Base-by-base conservation (phyloP, 441 rosid species). In the Gossypium schwendimanii region DNA sequence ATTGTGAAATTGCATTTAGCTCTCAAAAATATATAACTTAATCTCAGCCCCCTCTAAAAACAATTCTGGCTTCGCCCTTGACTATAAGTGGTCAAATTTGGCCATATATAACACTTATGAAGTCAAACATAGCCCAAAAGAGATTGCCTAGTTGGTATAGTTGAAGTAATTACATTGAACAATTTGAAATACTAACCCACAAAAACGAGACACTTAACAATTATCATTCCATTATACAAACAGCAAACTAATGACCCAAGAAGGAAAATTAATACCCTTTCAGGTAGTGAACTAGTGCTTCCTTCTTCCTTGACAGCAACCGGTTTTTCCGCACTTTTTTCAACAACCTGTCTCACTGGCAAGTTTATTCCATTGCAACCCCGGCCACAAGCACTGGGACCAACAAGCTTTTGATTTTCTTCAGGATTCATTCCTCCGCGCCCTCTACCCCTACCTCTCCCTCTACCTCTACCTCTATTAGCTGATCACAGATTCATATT, bases 221-320 rank as follows among this genome's bases (percentile, higher is more conserved):
- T 23, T 23, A 47, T 24, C 14, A 23, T 24, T 47, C 41, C 58
- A 49, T 6, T 47, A 47, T 15, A 24, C 9, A 6, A 47, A 47
- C 3, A 24, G 41, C 1, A 47, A 49, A 66, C 12, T 66, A 49
- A 24, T 45, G 57, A n/a, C 21, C 21, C 23, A 3, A n/a, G 55
- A 24, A 66, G 58, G 50, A 63, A 78, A 66, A 72, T 58, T 49
- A 55, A 54, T 83, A 87, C 91, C 89, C 83, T 84, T 67, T 87
- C 88, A 17, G 91, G 91, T 78, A 87, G 80, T 41, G 87, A 83
- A 69, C 80, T 77, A 24, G 82, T 72, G 73, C 80, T 77, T 77
- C 85, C 86, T 76, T 87, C 91, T 23, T 87, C 91, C 57, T 84
- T 84, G 2, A 74, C 84, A 49, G 70, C 80, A 24, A 78, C 73